Evolutionary conservation across 2,329 filamentous ascomycete genomes (phyloP), one percentile per base, ranked within the genome.

Genomic region (Aspergillus tamarii): DNA sequence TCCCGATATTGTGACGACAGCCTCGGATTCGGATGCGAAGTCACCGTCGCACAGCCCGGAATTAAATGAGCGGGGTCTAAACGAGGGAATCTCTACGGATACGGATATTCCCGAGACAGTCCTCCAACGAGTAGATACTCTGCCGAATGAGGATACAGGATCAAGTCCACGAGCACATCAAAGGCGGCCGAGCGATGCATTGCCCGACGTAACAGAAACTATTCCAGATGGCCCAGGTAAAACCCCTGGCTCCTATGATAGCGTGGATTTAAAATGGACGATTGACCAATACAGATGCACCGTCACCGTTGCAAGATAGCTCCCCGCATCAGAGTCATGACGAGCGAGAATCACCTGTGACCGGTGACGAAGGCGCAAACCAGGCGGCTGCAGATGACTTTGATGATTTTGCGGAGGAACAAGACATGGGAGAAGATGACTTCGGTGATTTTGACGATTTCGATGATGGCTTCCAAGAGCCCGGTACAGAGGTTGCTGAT

Each of bases 371-470:
- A 89, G 89, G 79, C 87, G 78, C 68, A 65, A 64, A 92, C 77
- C 89, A 91, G 73, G 90, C 89, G 69, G 87, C 88, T 75, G 87
- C 86, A 59, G 88, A 88, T 61, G 82, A 84, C 34, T 84, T 84
- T 74, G 82, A 84, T 69, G 83, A 84, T 60, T 85, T 83, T 67
- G 78, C 81, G 64, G 81, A 84, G 70, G 84, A 83, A 54, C 82
- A 82, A 64, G 82, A 83, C 64, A 82, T 80, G 64, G 81, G 78
- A 61, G 82, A 83, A 69, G 83, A 84, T 70, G 84, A 86, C 72
- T 87, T 88, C 77, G 84, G 85, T 66, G 89, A 91, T 72, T 92
- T 92, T 78, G 88, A 88, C 73, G 89, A 91, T 72, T 91, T 91
- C 78, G 88, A 88, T 73, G 80, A 84, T 67, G 88, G 84, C 43